phyloP scores from a whole-genome alignment of 1,284 basidiomycete genomes.

The Pholiota adiposa region DNA sequence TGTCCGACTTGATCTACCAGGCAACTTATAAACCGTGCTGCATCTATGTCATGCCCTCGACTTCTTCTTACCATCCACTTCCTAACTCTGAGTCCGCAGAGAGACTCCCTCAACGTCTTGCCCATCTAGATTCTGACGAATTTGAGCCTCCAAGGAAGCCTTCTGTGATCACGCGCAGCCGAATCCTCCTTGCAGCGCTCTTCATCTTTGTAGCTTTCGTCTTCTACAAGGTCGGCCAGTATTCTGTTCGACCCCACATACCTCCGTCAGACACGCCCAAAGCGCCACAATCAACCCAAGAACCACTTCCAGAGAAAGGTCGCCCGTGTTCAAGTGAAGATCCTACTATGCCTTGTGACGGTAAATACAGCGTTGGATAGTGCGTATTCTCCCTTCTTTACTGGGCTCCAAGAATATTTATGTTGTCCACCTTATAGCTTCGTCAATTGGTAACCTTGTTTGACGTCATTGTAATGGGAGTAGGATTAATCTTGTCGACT shows the following conservation, averaged over 20 bases:
- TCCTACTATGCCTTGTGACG: constrained; percentile 34
- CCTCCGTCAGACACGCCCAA: constrained; percentile 15
- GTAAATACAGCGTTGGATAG: constrained; percentile 82
- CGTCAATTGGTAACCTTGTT: constrained; percentile 65
- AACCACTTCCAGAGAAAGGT: constrained; percentile 23
- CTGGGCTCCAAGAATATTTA: neutral
- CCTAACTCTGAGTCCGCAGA: constrained; percentile 19
- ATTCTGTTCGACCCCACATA: constrained; percentile 32
- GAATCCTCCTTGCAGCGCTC: constrained; percentile 33
- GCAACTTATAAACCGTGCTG: constrained; percentile 1
- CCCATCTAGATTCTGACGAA: constrained; percentile 11
- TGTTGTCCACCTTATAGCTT: constrained; percentile 51
- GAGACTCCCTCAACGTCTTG: constrained; percentile 5
- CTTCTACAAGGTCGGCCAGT: constrained; percentile 51
- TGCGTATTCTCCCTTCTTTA: constrained; percentile 44
- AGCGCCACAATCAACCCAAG: constrained; percentile 14
- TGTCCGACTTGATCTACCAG: constrained; percentile 8
- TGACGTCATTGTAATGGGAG: constrained; percentile 3
- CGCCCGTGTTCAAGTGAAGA: constrained; percentile 17
- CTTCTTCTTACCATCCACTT: constrained; percentile 11
- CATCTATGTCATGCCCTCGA: constrained; percentile 18
- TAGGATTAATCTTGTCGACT: constrained; percentile 22
- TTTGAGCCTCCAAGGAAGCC: neutral
- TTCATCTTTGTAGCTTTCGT: constrained; percentile 43
- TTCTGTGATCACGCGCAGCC: constrained; percentile 7